Evolutionary conservation across 352 stramenopile genomes (phyloP).

Genomic region (Elongisporangium undulatum): DNA sequence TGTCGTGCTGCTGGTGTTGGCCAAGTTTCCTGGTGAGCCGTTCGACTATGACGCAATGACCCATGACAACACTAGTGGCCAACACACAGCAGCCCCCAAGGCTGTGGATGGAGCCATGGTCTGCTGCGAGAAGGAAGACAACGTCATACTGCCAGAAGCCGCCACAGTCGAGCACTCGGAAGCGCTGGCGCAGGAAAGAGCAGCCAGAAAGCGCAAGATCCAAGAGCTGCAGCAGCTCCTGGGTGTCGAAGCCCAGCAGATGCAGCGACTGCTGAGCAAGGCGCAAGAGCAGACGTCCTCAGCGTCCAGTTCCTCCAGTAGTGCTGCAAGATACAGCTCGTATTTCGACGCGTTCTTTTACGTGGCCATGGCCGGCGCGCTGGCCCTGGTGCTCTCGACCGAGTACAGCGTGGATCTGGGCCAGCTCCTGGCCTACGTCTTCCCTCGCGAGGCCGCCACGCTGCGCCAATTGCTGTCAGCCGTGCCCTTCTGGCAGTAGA

Average conservation of each 20-base stretch:
- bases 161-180: not conserved
- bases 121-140: not conserved
- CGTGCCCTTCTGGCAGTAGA: slow-evolving; percentile 15
- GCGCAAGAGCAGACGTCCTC: not conserved
- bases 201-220: slow-evolving; percentile 19
- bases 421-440: slow-evolving; percentile 24
- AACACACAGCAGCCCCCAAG: not conserved
- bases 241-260: slow-evolving; percentile 38
- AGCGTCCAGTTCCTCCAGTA: slow-evolving; percentile 3
- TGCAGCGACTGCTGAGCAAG: slow-evolving; percentile 33
- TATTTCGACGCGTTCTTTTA: slow-evolving; percentile 49
- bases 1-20: slow-evolving; percentile 34
- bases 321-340: slow-evolving; percentile 19
- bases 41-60: slow-evolving; percentile 45
- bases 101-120: not conserved
- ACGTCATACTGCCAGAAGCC: not conserved
- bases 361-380: slow-evolving; percentile 20
- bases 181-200: not conserved
- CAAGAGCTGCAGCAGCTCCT: slow-evolving; percentile 57
- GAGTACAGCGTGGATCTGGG: slow-evolving; percentile 61
- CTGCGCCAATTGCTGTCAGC: slow-evolving; percentile 21
- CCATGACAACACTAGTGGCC: slow-evolving; percentile 1
- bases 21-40: slow-evolving; percentile 46
- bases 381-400: slow-evolving; percentile 37
- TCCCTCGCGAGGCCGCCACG: slow-evolving; percentile 47